These are phyloP conservation scores for Paralagenidium karlingii DNA, from an alignment of 352 stramenopile species.

Conservation along the genomic window DNA sequence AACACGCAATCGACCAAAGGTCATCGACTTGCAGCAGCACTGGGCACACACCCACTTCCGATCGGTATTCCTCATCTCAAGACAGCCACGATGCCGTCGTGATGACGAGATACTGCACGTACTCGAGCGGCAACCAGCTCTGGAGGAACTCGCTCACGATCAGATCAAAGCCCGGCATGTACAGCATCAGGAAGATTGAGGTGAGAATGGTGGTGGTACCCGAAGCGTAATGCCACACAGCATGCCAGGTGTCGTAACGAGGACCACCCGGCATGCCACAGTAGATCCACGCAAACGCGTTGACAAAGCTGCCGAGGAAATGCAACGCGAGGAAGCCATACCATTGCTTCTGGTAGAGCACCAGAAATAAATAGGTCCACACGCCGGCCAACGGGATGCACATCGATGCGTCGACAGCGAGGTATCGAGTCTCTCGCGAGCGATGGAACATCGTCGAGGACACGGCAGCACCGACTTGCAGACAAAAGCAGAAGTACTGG, in stretches of 20 bases:
- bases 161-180: constrained; percentile 68
- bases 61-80: no score
- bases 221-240: constrained; percentile 74
- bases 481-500: constrained; percentile 57
- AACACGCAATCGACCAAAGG: no score
- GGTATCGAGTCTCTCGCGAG: constrained; percentile 73
- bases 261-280: constrained; percentile 55
- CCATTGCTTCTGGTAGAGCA: constrained; percentile 59
- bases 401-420: constrained; percentile 65
- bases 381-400: constrained; percentile 54
- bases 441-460: constrained; percentile 71
- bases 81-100: no score
- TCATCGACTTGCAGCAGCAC: no score
- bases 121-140: no score
- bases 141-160: constrained; percentile 63
- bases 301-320: constrained; percentile 30
- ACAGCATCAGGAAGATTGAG: constrained; percentile 56
- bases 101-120: no score
- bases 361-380: constrained; percentile 51
- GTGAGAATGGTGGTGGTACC: constrained; percentile 61
- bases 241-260: constrained; percentile 72
- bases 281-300: constrained; percentile 72
- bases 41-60: no score
- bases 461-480: constrained; percentile 56
- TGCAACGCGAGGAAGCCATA: constrained; percentile 65